A percentile compares a stretch with the other conserved stretches of the same genome.
Conservation (phyloP, 2,329 filamentous ascomycete genomes). For the Coleophoma crateriformis region DNA sequence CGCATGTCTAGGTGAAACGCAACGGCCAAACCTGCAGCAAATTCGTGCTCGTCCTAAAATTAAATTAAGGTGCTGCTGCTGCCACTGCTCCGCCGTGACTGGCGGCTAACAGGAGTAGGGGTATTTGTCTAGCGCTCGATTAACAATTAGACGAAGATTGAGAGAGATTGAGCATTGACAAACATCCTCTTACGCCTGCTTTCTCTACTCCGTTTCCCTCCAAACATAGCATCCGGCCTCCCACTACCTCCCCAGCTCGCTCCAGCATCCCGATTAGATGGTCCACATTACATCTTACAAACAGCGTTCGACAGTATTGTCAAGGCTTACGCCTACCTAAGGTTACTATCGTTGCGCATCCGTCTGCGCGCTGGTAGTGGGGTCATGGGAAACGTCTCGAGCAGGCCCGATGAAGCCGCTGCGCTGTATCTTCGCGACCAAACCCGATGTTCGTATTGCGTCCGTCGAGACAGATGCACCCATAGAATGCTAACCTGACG, state of each 20-base stretch:
- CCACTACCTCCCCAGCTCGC: slow-evolving; percentile 13
- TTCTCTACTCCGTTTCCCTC: too few relatives aligned
- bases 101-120: too few relatives aligned
- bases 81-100: too few relatives aligned
- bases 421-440: slow-evolving; percentile 85
- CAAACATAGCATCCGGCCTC: background rate
- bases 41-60: too few relatives aligned
- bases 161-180: too few relatives aligned
- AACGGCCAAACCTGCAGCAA: too few relatives aligned
- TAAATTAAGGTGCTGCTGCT: too few relatives aligned
- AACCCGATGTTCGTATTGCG: slow-evolving; percentile 66
- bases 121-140: too few relatives aligned
- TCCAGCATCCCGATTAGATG: slow-evolving; percentile 21
- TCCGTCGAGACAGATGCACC: slow-evolving; percentile 1
- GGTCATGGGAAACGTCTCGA: slow-evolving; percentile 86
- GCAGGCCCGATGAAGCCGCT: slow-evolving; percentile 78
- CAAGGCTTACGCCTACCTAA: slow-evolving; percentile 4
- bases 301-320: slow-evolving; percentile 18
- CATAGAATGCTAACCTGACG: slow-evolving; percentile 7
- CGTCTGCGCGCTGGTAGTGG: slow-evolving; percentile 17
- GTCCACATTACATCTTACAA: slow-evolving; percentile 13
- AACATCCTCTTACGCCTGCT: too few relatives aligned
- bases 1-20: too few relatives aligned
- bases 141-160: too few relatives aligned
- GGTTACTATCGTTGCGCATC: slow-evolving; percentile 3